These are phyloP conservation scores for Saussurea involucrata DNA, from an alignment of 129 eudicot species.

Conservation along the genomic window DNA sequence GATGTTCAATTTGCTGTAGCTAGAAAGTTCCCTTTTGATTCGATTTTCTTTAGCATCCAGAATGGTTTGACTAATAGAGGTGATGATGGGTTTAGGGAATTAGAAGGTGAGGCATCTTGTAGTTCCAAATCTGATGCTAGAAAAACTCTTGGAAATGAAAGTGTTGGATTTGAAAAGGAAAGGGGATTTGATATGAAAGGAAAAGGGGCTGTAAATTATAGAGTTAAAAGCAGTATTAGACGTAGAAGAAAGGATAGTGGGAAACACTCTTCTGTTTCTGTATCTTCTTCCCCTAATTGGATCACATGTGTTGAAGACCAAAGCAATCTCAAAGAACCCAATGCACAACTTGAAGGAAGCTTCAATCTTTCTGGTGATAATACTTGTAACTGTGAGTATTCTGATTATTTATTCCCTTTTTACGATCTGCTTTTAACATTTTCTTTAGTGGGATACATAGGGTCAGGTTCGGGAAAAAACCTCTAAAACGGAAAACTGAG, in stretches of 20 bases:
- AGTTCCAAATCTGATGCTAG: slow-evolving; percentile 53
- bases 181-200: slow-evolving; percentile 68
- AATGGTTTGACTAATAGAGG: slow-evolving; percentile 2
- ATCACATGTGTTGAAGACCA: slow-evolving; percentile 27
- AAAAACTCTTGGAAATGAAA: slow-evolving; percentile 20
- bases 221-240: slow-evolving; percentile 41
- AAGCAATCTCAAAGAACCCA: slow-evolving; percentile 20
- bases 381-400: slow-evolving; percentile 40
- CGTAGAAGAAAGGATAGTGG: slow-evolving; percentile 43
- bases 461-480: too few relatives aligned
- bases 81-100: slow-evolving; percentile 18
- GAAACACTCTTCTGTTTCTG: slow-evolving; percentile 35
- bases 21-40: slow-evolving; percentile 70
- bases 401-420: not conserved
- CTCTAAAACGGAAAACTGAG: too few relatives aligned
- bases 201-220: slow-evolving; percentile 48
- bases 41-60: slow-evolving; percentile 24
- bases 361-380: slow-evolving; percentile 16
- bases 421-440: not conserved
- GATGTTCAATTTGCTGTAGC: slow-evolving; percentile 53
- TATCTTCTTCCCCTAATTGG: slow-evolving; percentile 35
- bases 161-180: slow-evolving; percentile 10
- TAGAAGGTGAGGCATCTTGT: slow-evolving; percentile 71
- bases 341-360: slow-evolving; percentile 10
- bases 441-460: too few relatives aligned